Base-by-base conservation (phyloP, 441 rosid species). In the Syzygium malaccense region DNA sequence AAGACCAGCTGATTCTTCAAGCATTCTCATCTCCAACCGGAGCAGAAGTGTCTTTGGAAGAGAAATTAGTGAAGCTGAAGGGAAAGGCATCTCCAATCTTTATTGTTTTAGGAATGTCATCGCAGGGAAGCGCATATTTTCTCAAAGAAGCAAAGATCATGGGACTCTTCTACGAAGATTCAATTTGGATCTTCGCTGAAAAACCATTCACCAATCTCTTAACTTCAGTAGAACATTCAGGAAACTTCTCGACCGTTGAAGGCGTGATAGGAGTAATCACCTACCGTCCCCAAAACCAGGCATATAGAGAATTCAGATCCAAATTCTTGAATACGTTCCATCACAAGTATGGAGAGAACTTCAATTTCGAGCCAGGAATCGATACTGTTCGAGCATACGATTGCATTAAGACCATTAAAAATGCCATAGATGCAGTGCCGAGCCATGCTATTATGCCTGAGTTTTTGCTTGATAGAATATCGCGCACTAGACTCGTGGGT, bases 121-220 rank as follows among this genome's bases (percentile, higher is more conserved):
- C 51, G 3, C 51, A 14, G 89, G 41, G 62, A 93, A 11, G 90
- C 84, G 94, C 79, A 90, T 89, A 91, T 58, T 83, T 93, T 85
- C 91, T 95, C 86, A 88, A 90, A 83, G 92, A 91, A 54, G 95
- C 95, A 23, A 91, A 88, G 85, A 18, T 79, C 53, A 88, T 90
- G 85, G 93, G 94, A 89, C 51, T 93, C 13, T 55, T 92, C 30
- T 93, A 91, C 14, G 58, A 87, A 62, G 93, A 92, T 88, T 90
- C 93, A 8, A 93, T 87, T 14, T 95, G 96, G 96, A 90, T 95
- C 48, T 85, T 94, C 57, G 88, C 92, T 8, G 92, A 92, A 23
- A 79, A 87, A 48, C 88, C 93, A 53, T 56, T 94, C 3, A 88
- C 75, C 62, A 60, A 28, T 60, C 92, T 88, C 48, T 79, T 95